phyloP scores from a whole-genome alignment of 2,329 filamentous ascomycete species.

The Trichophyton benhamiae region DNA sequence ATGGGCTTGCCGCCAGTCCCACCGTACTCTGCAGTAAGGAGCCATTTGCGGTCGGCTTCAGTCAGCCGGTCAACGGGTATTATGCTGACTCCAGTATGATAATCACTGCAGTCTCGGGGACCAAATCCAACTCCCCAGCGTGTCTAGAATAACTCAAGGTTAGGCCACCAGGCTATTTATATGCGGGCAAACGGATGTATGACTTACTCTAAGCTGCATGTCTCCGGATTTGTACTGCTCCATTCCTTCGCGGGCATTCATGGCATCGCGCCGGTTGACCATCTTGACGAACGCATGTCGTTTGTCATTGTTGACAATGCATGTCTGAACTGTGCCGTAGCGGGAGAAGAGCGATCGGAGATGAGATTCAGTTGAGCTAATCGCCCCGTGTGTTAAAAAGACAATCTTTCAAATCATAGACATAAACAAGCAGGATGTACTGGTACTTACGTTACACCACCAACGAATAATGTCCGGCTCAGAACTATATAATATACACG shows the following conservation, averaged over 20 bases:
- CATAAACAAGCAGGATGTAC: neutral
- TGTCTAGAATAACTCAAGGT: conserved; percentile 46
- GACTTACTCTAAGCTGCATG: conserved; percentile 57
- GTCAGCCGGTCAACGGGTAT: conserved; percentile 89
- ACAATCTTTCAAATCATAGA: neutral
- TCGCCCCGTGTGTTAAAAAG: conserved; percentile 14
- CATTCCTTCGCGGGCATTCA: conserved; percentile 75
- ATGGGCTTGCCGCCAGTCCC: conserved; percentile 77
- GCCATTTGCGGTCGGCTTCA: conserved; percentile 95
- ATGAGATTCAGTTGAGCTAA: conserved; percentile 64
- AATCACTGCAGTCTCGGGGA: conserved; percentile 93
- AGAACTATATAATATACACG: conserved; percentile 44
- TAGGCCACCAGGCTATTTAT: conserved; percentile 9
- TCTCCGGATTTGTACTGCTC: conserved; percentile 63
- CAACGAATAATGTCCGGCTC: conserved; percentile 91
- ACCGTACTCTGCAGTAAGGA: conserved; percentile 83
- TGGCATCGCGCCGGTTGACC: conserved; percentile 75
- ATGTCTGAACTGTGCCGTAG: conserved; percentile 85
- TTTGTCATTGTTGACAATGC: conserved; percentile 96
- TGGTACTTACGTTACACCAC: conserved; percentile 71
- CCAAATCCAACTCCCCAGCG: conserved; percentile 97
- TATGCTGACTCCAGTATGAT: conserved; percentile 77
- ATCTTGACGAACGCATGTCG: conserved; percentile 99
- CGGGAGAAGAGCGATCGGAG: conserved; percentile 67
- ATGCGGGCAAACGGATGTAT: neutral